A percentile compares a stretch with the other conserved stretches of the same genome.
Evolutionary conservation across 805 yeast genomes (phyloP).

Genomic region (Myxozyma nipponensis): DNA sequence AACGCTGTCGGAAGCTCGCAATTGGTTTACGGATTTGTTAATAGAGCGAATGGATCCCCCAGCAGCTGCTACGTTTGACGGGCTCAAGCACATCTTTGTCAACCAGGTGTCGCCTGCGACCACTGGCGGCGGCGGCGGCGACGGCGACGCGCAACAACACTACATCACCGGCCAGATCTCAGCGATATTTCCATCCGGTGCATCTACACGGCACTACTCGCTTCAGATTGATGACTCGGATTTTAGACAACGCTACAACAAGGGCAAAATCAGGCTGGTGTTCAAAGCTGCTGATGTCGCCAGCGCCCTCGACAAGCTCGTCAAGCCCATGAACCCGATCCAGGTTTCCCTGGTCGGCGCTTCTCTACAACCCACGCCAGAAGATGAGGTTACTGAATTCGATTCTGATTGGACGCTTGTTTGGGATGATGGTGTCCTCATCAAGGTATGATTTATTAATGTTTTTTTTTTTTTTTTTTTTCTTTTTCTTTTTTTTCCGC

Average conservation of each 20-base stretch:
- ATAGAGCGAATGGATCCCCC: no score
- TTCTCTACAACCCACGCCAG: not conserved
- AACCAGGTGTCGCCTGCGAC: constrained; percentile 1
- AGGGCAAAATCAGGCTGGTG: constrained; percentile 22
- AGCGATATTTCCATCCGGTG: constrained; percentile 24
- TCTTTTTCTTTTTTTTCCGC: no score
- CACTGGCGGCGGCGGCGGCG: not conserved
- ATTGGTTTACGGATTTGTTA: no score
- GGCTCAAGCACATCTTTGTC: not conserved
- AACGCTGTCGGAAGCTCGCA: no score
- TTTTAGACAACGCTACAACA: constrained; percentile 4
- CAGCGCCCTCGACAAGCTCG: constrained; percentile 2
- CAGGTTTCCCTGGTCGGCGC: constrained; percentile 11
- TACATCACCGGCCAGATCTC: constrained; percentile 16
- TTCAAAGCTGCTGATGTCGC: constrained; percentile 12
- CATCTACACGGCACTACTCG: constrained; percentile 8
- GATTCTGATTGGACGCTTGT: constrained; percentile 19
- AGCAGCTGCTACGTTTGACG: constrained; percentile 3
- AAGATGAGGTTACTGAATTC: not conserved
- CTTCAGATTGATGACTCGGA: constrained; percentile 16
- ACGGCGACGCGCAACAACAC: not conserved
- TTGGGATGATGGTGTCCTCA: constrained; percentile 9
- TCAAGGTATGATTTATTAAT: constrained; percentile 4
- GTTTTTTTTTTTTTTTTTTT: no score
- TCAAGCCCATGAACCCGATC: constrained; percentile 10